Conservation (phyloP, 805 yeast genomes). For the Ogataea ramenticola region DNA sequence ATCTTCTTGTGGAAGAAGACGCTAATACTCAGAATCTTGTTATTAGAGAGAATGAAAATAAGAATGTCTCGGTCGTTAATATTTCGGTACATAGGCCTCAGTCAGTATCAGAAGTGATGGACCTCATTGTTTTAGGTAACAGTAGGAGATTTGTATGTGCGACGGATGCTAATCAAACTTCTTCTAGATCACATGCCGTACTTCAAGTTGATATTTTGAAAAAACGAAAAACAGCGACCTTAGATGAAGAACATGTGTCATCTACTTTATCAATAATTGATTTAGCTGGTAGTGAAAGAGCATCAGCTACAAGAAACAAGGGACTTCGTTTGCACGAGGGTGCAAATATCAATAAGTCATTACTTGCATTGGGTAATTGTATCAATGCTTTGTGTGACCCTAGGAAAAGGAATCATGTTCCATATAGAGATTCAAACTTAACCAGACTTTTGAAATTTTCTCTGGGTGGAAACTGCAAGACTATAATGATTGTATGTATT, state of each 20-base stretch:
- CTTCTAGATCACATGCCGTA: conserved; percentile 92
- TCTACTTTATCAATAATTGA: conserved; percentile 86
- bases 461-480: conserved; percentile 88
- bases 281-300: conserved; percentile 92
- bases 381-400: conserved; percentile 85
- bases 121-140: conserved; percentile 66
- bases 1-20: conserved; percentile 51
- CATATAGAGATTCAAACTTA: conserved; percentile 85
- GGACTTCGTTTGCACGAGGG: conserved; percentile 84
- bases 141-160: conserved; percentile 74
- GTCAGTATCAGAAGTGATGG: conserved; percentile 70
- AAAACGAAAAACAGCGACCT: conserved; percentile 49
- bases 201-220: conserved; percentile 69
- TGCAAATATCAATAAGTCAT: conserved; percentile 84
- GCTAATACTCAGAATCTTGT: conserved; percentile 33
- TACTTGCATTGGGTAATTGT: conserved; percentile 88
- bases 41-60: conserved; percentile 65
- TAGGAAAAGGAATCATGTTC: conserved; percentile 63
- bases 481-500: conserved; percentile 93
- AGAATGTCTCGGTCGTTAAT: conserved; percentile 64
- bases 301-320: conserved; percentile 78
- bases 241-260: conserved; percentile 60
- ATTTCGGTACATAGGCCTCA: conserved; percentile 55
- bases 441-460: conserved; percentile 85
- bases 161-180: conserved; percentile 85